Conservation (phyloP, 2,329 filamentous ascomycete species). For the Arachnopeziza araneosa region DNA sequence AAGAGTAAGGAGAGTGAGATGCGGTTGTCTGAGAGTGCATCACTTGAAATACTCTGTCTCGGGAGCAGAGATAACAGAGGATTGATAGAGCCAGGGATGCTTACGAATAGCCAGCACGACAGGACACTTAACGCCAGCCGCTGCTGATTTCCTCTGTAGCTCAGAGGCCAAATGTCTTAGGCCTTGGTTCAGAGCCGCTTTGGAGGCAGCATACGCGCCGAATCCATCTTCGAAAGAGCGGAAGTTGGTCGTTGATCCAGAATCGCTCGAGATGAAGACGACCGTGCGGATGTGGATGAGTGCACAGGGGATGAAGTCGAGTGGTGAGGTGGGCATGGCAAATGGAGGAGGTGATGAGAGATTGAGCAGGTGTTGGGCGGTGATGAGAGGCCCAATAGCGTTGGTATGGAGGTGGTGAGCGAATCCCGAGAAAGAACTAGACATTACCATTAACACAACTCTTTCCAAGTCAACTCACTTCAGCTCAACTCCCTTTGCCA, state of each 20-base stretch:
- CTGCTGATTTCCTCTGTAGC: slow-evolving; percentile 38
- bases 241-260: slow-evolving; percentile 45
- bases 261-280: slow-evolving; percentile 52
- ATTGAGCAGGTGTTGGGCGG: slow-evolving; percentile 46
- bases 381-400: slow-evolving; percentile 53
- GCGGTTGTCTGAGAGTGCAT: no score
- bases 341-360: slow-evolving; percentile 9
- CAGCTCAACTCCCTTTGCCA: no score
- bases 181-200: slow-evolving; percentile 52
- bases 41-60: no score
- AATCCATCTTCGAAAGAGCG: slow-evolving; percentile 52
- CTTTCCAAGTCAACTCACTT: not conserved
- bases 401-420: slow-evolving; percentile 51
- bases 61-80: no score
- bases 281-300: slow-evolving; percentile 33
- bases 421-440: slow-evolving; percentile 47
- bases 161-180: slow-evolving; percentile 51
- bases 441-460: not conserved
- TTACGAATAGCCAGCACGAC: slow-evolving; percentile 48
- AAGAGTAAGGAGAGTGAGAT: no score
- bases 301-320: not conserved
- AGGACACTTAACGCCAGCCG: slow-evolving; percentile 25
- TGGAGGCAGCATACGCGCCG: slow-evolving; percentile 51
- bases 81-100: no score
- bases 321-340: not conserved